phyloP scores from a whole-genome alignment of 2,329 filamentous ascomycete genomes.

The Diatrype stigma region DNA sequence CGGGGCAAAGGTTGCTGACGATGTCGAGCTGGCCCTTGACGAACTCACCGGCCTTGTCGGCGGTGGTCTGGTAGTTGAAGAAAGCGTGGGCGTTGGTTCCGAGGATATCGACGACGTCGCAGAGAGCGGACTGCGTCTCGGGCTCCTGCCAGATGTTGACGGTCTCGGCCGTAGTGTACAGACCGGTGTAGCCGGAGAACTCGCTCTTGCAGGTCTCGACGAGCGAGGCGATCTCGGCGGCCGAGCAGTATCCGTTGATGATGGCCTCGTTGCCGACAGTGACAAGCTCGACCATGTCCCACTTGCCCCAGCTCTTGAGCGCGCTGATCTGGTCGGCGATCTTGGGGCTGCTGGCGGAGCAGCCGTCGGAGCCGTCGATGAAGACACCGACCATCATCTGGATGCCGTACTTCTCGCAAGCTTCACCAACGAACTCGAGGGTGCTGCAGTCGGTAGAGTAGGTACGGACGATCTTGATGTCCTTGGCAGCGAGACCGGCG shows the following conservation, averaged over 20 bases:
- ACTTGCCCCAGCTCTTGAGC: constrained; percentile 69
- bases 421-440: constrained; percentile 69
- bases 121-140: constrained; percentile 57
- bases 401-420: constrained; percentile 62
- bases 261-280: constrained; percentile 90
- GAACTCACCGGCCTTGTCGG: constrained; percentile 69
- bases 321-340: constrained; percentile 70
- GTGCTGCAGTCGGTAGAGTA: constrained; percentile 91
- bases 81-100: constrained; percentile 89
- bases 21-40: constrained; percentile 68
- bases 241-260: constrained; percentile 66
- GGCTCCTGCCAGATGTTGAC: constrained; percentile 69
- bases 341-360: constrained; percentile 52
- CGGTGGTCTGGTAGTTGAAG: constrained; percentile 72
- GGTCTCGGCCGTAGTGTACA: constrained; percentile 82
- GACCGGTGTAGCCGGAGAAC: constrained; percentile 71
- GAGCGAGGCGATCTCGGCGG: constrained; percentile 63
- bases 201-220: constrained; percentile 62
- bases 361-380: constrained; percentile 63
- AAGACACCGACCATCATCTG: constrained; percentile 86
- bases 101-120: constrained; percentile 70
- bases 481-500: constrained; percentile 55
- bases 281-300: constrained; percentile 72
- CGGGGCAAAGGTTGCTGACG: constrained; percentile 64
- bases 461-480: constrained; percentile 70